These are phyloP conservation scores for Elsinoe ampelina DNA, from an alignment of 2,329 filamentous ascomycete species.

Conservation along the genomic window DNA sequence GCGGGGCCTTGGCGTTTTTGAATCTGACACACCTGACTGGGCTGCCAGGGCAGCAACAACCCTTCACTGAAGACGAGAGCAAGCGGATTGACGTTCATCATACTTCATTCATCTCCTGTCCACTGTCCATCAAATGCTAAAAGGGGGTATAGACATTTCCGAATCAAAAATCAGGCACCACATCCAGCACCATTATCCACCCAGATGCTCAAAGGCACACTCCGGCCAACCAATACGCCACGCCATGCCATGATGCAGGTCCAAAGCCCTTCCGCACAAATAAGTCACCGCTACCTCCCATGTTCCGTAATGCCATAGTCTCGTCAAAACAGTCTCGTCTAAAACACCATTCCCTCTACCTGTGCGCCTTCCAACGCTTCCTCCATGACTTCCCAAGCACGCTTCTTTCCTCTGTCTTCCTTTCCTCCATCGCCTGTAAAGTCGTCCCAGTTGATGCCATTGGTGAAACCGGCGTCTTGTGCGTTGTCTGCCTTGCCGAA, in stretches of 20 bases:
- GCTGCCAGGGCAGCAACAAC: not conserved
- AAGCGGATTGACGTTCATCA: not conserved
- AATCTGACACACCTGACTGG: not conserved
- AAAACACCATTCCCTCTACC: not conserved
- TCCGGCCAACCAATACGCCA: not conserved
- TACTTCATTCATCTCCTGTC: not conserved
- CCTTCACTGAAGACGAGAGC: not conserved
- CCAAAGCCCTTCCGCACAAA: not conserved
- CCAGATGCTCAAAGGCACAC: not conserved
- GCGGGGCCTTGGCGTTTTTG: not conserved
- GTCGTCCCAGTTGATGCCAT: slow-evolving; percentile 1
- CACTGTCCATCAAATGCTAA: not conserved
- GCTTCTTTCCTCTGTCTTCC: not conserved
- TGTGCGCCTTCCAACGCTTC: slow-evolving; percentile 12
- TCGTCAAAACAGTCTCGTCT: not conserved
- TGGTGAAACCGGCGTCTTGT: not conserved
- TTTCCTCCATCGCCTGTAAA: not conserved
- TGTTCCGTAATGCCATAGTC: slow-evolving; percentile 2
- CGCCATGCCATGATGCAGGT: slow-evolving; percentile 1
- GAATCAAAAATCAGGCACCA: not conserved
- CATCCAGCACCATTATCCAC: not conserved
- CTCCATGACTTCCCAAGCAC: slow-evolving; percentile 13
- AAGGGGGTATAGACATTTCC: slow-evolving; percentile 9
- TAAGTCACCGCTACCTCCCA: slow-evolving; percentile 3
- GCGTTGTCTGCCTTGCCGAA: not conserved